These are phyloP conservation scores for Gossypium schwendimanii DNA, from an alignment of 441 rosid genomes.

Conservation along the genomic window DNA sequence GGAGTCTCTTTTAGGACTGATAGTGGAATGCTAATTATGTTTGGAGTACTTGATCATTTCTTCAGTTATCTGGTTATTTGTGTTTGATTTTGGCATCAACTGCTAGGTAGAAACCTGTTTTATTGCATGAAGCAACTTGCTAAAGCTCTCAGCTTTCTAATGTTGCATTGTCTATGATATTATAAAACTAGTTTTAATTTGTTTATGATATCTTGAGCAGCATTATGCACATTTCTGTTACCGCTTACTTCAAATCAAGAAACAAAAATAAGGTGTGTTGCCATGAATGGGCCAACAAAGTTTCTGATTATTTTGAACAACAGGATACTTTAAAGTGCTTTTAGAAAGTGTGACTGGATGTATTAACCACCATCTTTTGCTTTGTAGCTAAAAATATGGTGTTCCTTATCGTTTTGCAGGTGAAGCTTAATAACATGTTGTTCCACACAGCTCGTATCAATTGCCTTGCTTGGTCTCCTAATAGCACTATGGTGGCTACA, in stretches of 20 bases:
- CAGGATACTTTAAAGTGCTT: not conserved
- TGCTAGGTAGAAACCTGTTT: not conserved
- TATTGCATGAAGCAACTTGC: not conserved
- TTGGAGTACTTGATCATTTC: not conserved
- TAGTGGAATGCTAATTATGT: not conserved
- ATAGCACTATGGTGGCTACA: slow-evolving; percentile 33
- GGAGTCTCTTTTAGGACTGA: not conserved
- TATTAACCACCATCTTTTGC: not conserved
- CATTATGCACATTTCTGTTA: not conserved
- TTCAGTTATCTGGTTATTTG: not conserved
- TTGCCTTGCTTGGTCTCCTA: slow-evolving; percentile 42
- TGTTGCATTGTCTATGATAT: not conserved
- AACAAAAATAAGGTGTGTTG: not conserved
- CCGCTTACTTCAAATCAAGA: not conserved
- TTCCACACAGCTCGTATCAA: slow-evolving; percentile 41
- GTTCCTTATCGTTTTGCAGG: slow-evolving; percentile 25
- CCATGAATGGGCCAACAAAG: not conserved
- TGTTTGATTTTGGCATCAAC: not conserved
- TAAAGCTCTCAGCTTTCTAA: not conserved
- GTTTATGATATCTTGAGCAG: not conserved
- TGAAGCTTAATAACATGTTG: slow-evolving; percentile 42
- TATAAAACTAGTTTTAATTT: not conserved
- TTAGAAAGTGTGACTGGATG: not conserved
- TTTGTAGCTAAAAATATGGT: not conserved
- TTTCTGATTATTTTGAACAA: not conserved